Conservation (phyloP, 1,284 basidiomycete species). For the Meripilus lineatus region DNA sequence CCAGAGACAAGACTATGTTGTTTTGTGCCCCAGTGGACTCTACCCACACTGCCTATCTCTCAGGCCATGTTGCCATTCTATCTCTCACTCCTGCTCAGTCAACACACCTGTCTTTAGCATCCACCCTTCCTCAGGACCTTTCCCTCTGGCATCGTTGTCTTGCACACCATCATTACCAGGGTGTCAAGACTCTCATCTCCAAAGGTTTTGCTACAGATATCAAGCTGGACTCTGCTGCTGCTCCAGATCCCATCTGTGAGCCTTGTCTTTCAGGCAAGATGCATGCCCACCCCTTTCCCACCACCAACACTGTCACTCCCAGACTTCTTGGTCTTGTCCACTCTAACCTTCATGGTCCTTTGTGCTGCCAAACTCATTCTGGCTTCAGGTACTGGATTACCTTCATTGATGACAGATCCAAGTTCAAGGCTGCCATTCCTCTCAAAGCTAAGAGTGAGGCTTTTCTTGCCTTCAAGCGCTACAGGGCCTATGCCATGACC, state of each 20-base stretch:
- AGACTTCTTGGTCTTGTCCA: conserved; percentile 27
- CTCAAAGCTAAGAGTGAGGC: conserved; percentile 17
- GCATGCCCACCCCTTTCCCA: conserved; percentile 13
- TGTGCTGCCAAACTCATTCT: conserved; percentile 18
- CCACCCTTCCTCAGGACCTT: conserved; percentile 13
- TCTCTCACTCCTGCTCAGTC: conserved; percentile 9
- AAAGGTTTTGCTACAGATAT: conserved; percentile 8
- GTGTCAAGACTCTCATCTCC: conserved; percentile 1
- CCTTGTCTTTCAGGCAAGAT: conserved; percentile 21
- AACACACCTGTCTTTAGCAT: neutral
- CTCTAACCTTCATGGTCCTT: conserved; percentile 30
- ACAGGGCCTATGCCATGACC: conserved; percentile 15
- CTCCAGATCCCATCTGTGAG: conserved; percentile 19
- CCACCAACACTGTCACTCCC: conserved; percentile 14
- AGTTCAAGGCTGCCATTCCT: conserved; percentile 17
- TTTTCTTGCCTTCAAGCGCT: conserved; percentile 17
- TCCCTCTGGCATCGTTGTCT: conserved; percentile 16
- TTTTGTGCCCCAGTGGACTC: conserved; percentile 14
- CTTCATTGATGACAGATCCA: conserved; percentile 29
- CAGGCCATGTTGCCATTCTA: conserved; percentile 16
- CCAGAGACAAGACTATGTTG: conserved; percentile 5
- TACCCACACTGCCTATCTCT: conserved; percentile 14
- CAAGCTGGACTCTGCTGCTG: conserved; percentile 6
- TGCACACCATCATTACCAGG: conserved; percentile 6
- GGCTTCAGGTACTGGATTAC: conserved; percentile 31